Base-by-base conservation (phyloP, 345 rosid genomes). In the Xanthoceras sorbifolium region DNA sequence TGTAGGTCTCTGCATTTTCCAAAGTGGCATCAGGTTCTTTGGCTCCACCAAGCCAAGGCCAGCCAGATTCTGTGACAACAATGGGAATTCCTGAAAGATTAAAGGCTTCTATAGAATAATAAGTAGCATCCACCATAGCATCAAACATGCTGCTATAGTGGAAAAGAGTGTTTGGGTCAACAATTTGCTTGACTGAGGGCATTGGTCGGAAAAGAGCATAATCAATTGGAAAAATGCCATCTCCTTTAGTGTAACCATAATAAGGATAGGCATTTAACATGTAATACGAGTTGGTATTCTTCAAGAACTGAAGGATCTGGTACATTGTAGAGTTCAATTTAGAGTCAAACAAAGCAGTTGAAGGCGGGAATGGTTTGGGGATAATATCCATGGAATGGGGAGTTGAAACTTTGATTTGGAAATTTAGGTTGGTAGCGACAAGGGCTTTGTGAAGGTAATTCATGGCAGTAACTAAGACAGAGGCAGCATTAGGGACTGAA, bases 231-330 rank as follows among this genome's bases (percentile, higher is more conserved):
- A 91, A 97, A 48, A 97, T 92, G 59, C 98, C 98, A 17, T 91
- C 85, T 26, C 91, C 98, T 4, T 85, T 84, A 2, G 94, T 88
- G 88, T 94, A 97, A 54, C 97, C 97, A 72, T 90, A 87, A 81
- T 94, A 97, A 40, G 98, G 98, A 84, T 97, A 93, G 0, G 98
- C 98, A 68, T 97, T 97, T 50, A 97, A 64, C 99, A 97, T 97
- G 88, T 81, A 97, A 60, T 79, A 90, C 0, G 99, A 94, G 48
- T 85, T 83, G 0, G 99, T 97, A 84, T 92, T 97, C 92, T 90
- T 85, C 77, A 97, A 79, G 82, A 94, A 97, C 90, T 89, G 98
- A 72, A 97, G 98, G 57, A 97, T 78, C 86, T 94, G 98, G 80
- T 84, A 84, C 26, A 97, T 75, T 0, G 93, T 92, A 8, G 94